Evolutionary conservation across 768 basidiomycete genomes (phyloP).

Genomic region (Naganishia onofrii): DNA sequence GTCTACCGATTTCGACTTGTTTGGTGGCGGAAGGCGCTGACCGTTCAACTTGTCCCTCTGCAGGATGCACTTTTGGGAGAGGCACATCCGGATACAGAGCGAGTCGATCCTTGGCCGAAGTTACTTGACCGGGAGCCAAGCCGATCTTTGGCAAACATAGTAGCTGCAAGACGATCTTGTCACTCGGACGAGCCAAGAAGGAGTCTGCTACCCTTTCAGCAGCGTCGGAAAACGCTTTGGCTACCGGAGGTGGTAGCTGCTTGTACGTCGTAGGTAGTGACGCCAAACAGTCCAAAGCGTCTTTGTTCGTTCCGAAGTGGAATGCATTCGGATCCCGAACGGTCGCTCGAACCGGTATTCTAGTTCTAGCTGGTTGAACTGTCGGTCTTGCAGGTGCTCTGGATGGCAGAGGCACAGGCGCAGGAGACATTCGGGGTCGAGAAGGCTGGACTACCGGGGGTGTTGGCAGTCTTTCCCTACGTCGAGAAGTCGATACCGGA

Average conservation of each 20-base stretch:
- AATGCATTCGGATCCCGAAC: too few relatives aligned
- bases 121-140: constrained; percentile 16
- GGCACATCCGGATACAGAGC: neutral
- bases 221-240: constrained; percentile 16
- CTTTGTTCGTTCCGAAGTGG: too few relatives aligned
- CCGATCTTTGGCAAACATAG: constrained; percentile 27
- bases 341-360: too few relatives aligned
- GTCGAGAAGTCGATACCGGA: too few relatives aligned
- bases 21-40: neutral
- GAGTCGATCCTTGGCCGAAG: neutral
- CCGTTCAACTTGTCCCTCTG: neutral
- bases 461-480: too few relatives aligned
- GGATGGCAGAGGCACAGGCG: too few relatives aligned
- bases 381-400: too few relatives aligned
- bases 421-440: too few relatives aligned
- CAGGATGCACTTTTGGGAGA: neutral
- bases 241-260: constrained; percentile 1
- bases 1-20: constrained; percentile 13
- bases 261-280: constrained; percentile 9
- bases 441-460: too few relatives aligned
- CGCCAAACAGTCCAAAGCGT: neutral
- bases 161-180: constrained; percentile 17
- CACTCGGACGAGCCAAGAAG: constrained; percentile 13
- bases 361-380: too few relatives aligned
- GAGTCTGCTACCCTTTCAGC: constrained; percentile 11